Percentiles rank a stretch among this genome's conserved stretches.
These are phyloP conservation scores for Macrolepiota albuminosa DNA, from an alignment of 768 basidiomycete species.

Conservation along the genomic window DNA sequence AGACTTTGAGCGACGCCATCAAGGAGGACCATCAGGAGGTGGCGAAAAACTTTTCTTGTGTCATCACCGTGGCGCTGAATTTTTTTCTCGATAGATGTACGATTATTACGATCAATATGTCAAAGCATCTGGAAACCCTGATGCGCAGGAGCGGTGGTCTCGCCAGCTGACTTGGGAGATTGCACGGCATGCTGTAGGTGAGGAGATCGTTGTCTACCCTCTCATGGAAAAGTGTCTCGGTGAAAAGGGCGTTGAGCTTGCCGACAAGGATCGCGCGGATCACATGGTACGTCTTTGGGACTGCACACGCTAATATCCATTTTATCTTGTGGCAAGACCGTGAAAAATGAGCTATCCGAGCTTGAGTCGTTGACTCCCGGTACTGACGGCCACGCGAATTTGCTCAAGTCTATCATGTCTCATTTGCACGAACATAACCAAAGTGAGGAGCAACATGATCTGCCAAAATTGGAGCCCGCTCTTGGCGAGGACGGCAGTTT, in stretches of 20 bases:
- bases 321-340: background rate
- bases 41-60: background rate
- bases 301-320: background rate
- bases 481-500: conserved; percentile 40
- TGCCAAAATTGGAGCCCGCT: conserved; percentile 46
- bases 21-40: conserved; percentile 50
- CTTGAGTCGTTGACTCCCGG: conserved; percentile 43
- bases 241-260: conserved; percentile 40
- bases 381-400: conserved; percentile 34
- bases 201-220: conserved; percentile 63
- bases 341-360: conserved; percentile 20
- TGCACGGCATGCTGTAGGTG: conserved; percentile 55
- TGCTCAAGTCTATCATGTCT: conserved; percentile 42
- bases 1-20: conserved; percentile 35
- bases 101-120: conserved; percentile 49
- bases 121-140: conserved; percentile 33
- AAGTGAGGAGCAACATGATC: conserved; percentile 52
- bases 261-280: conserved; percentile 51
- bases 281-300: conserved; percentile 39
- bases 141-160: conserved; percentile 49
- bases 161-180: conserved; percentile 57
- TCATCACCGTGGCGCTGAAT: background rate
- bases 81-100: conserved; percentile 40
- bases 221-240: conserved; percentile 57
- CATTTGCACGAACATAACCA: conserved; percentile 50